Percentiles rank a stretch among this genome's conserved stretches.
Evolutionary conservation across 495 filamentous ascomycete species (phyloP).

Genomic region (Aspergillus baeticus): DNA sequence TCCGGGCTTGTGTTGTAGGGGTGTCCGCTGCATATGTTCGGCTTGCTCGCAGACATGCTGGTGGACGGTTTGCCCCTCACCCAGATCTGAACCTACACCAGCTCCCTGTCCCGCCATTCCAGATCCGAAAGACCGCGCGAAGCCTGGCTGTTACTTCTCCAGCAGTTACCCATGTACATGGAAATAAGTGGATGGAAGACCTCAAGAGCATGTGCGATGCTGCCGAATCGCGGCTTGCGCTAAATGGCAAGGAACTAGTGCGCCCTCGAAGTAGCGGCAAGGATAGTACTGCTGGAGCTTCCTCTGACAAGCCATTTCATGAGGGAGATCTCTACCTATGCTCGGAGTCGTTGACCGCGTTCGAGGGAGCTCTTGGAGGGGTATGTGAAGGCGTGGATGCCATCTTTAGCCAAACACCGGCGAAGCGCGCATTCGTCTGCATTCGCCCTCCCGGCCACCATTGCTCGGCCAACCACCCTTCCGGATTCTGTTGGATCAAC

Average conservation of each 20-base stretch:
- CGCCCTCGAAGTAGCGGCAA: conserved; percentile 52
- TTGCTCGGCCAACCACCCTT: conserved; percentile 82
- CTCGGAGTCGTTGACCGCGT: conserved; percentile 76
- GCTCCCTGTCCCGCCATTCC: conserved; percentile 69
- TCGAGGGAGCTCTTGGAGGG: conserved; percentile 85
- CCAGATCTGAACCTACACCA: conserved; percentile 49
- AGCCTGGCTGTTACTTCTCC: conserved; percentile 62
- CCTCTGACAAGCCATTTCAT: conserved; percentile 57
- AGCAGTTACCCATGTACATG: conserved; percentile 80
- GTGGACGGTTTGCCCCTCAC: conserved; percentile 63
- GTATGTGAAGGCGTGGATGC: conserved; percentile 89
- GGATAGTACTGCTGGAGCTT: conserved; percentile 31
- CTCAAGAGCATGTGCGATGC: conserved; percentile 77
- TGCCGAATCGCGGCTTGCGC: conserved; percentile 69
- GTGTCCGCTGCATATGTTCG: conserved; percentile 85
- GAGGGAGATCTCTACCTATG: conserved; percentile 89
- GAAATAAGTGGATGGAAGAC: conserved; percentile 87
- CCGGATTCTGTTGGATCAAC: conserved; percentile 98
- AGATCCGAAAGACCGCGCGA: conserved; percentile 71
- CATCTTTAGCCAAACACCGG: conserved; percentile 62
- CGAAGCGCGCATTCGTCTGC: conserved; percentile 74
- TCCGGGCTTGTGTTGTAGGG: conserved; percentile 80
- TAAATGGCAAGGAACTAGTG: conserved; percentile 71
- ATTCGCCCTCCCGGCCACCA: conserved; percentile 91
- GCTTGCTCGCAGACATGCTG: conserved; percentile 76